phyloP scores from a whole-genome alignment of 805 yeast genomes.

The Suhomyces pyralidae region DNA sequence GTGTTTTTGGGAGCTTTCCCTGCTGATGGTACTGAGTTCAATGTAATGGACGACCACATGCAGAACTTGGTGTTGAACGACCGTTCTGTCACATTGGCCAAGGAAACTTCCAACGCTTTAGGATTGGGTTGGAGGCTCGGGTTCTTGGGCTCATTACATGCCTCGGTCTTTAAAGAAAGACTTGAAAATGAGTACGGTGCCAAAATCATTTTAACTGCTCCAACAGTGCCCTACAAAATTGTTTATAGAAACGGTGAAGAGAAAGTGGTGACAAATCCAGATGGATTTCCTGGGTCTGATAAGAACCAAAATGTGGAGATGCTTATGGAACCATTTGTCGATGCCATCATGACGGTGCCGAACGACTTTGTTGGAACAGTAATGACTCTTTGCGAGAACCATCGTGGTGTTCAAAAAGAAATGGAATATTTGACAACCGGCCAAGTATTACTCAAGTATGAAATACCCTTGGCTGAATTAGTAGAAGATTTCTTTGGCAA shows the following conservation, averaged over 20 bases:
- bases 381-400: conserved; percentile 78
- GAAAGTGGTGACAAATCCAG: conserved; percentile 78
- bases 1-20: conserved; percentile 98
- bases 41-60: conserved; percentile 83
- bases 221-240: conserved; percentile 90
- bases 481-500: conserved; percentile 96
- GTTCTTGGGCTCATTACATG: conserved; percentile 90
- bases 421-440: conserved; percentile 73
- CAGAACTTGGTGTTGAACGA: conserved; percentile 87
- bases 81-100: conserved; percentile 82
- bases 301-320: conserved; percentile 47
- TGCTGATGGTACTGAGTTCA: conserved; percentile 89
- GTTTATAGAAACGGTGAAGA: conserved; percentile 64
- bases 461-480: conserved; percentile 80
- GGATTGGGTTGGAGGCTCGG: conserved; percentile 99
- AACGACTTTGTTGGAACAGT: conserved; percentile 85
- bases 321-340: conserved; percentile 82
- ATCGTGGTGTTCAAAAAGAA: conserved; percentile 80
- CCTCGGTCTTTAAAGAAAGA: conserved; percentile 89
- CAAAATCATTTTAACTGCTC: conserved; percentile 85
- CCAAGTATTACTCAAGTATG: conserved; percentile 77
- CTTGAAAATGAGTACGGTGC: conserved; percentile 93
- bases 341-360: conserved; percentile 87
- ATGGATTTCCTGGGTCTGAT: conserved; percentile 76
- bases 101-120: conserved; percentile 88